These are phyloP conservation scores for Yamadazyma sp. DNA, from an alignment of 1,139 yeast species.

Conservation along the genomic window DNA sequence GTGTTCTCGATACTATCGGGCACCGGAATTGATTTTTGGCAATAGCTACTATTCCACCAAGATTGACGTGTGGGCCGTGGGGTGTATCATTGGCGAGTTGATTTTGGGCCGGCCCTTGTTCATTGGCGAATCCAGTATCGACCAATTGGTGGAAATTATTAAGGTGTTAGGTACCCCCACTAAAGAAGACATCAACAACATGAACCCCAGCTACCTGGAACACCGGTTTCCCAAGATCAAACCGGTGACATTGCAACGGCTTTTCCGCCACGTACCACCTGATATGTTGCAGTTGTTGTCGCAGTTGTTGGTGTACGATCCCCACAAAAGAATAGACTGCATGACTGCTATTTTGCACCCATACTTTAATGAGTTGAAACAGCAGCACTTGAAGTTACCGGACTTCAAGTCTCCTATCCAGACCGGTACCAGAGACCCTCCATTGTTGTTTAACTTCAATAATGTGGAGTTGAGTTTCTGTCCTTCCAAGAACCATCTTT, in stretches of 20 bases:
- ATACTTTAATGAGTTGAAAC: conserved; percentile 75
- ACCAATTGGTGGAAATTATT: conserved; percentile 94
- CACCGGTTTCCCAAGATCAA: conserved; percentile 95
- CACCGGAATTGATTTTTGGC: conserved; percentile 87
- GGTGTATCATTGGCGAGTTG: conserved; percentile 97
- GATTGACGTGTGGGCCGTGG: conserved; percentile 97
- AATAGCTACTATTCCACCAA: conserved; percentile 93
- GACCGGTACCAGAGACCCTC: conserved; percentile 42
- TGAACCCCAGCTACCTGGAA: conserved; percentile 98
- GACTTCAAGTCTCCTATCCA: conserved; percentile 37
- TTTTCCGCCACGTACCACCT: conserved; percentile 63
- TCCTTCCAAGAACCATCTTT: conserved; percentile 32
- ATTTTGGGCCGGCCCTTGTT: conserved; percentile 93
- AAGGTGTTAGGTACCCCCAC: conserved; percentile 97
- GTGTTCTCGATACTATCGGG: conserved; percentile 78
- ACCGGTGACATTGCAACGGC: conserved; percentile 85
- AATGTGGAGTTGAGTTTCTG: conserved; percentile 46
- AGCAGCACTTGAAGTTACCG: conserved; percentile 55
- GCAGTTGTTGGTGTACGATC: conserved; percentile 70
- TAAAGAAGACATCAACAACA: conserved; percentile 84
- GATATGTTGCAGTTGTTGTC: conserved; percentile 67
- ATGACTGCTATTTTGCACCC: conserved; percentile 66
- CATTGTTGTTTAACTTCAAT: conserved; percentile 50
- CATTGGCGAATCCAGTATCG: conserved; percentile 98
- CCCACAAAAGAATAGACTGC: conserved; percentile 67